These are phyloP conservation scores for Aspergillus sp. DNA, from an alignment of 2,329 filamentous ascomycete species.

Conservation along the genomic window DNA sequence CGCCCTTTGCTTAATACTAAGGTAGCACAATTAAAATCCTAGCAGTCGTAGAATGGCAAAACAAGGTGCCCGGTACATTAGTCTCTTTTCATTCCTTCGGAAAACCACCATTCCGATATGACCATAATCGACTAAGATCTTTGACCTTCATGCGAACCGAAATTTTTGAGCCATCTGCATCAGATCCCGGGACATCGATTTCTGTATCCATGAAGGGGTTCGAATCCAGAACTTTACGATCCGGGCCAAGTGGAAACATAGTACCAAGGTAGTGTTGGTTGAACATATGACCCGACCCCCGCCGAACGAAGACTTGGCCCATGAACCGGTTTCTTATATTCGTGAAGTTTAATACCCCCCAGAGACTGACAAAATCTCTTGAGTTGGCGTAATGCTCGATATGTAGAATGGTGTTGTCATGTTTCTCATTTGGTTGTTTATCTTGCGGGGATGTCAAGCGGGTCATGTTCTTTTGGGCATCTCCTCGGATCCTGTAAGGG, in stretches of 20 bases:
- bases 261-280: constrained; percentile 47
- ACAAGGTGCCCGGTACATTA: not conserved
- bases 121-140: constrained; percentile 41
- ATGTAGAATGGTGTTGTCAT: constrained; percentile 57
- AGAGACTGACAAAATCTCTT: constrained; percentile 70
- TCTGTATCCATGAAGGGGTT: constrained; percentile 39
- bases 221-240: constrained; percentile 26
- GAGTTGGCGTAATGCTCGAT: constrained; percentile 80
- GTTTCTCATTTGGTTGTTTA: not conserved
- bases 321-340: constrained; percentile 44
- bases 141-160: constrained; percentile 28
- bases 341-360: constrained; percentile 69
- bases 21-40: too few relatives aligned
- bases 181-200: constrained; percentile 17
- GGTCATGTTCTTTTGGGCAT: constrained; percentile 7
- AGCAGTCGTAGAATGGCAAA: not conserved
- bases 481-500: constrained; percentile 54
- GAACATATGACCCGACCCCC: constrained; percentile 42
- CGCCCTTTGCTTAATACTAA: too few relatives aligned
- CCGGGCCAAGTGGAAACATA: constrained; percentile 41
- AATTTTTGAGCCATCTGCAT: not conserved
- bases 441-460: not conserved
- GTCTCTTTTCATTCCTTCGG: constrained; percentile 13
- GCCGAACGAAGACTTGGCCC: constrained; percentile 50
- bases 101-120: constrained; percentile 38